Evolutionary conservation across 306 rosid species (phyloP), one percentile per base, ranked within the genome.

Genomic region (Medicago lupulina): DNA sequence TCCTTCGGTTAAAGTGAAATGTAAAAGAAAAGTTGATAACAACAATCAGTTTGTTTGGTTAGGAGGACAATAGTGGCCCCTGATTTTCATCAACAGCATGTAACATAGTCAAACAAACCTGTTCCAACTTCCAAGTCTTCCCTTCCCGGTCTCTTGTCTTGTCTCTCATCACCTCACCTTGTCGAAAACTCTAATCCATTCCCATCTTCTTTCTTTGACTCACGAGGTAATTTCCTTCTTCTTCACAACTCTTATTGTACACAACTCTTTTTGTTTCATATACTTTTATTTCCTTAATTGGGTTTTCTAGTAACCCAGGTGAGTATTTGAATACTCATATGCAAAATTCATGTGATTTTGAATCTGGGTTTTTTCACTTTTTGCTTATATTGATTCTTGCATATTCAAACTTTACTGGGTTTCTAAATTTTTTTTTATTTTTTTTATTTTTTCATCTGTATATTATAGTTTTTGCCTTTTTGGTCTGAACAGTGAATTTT

Each of bases 41-140:
- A 34, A 9, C 34, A 4, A 10, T 34, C 12, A 38, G 7, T 51
- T 70, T 51, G 7, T 28, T 31, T 25, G 23, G 54, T 14, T 49
- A 0, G 21, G 53, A 18, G 79, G 12, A 61, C 73, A 63, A 31
- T 18, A 38, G 0, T 40, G 69, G 28, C 46, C 74, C 80, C 67
- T 62, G 41, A 25, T 66, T 47, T 49, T 74, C 25, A n/a, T 71
- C 71, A 36, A 80, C 67, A 46, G 82, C 68, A 2, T 41, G 80
- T 19, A 72, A 44, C 34, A 18, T 21, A 67, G 84, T 74, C 84
- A 80, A 80, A 78, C 54, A 67, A 74, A 69, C 64, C 31, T 67
- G 6, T 6, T 46, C 10, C 15, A 51, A 83, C 4, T 6, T 46
- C 10, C 15, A 51, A 83, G 77, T 74, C 83, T 73, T 54, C 47